Base-by-base conservation (phyloP, 345 rosid species). In the Salix exigua region DNA sequence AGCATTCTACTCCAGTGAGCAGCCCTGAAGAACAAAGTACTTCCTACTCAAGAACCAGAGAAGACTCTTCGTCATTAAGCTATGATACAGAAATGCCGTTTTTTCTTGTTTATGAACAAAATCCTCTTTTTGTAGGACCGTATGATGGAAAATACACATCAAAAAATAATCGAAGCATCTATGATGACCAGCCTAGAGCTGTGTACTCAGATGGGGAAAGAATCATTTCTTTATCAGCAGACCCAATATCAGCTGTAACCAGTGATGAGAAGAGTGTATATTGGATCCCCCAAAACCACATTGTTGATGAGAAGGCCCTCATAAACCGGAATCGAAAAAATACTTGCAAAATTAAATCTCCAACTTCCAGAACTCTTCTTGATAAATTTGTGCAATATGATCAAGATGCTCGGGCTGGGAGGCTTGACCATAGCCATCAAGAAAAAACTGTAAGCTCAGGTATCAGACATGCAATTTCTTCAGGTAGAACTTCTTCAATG, bases 1-100 rank as follows among this genome's bases (percentile, higher is more conserved):
- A 86, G 80, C 88, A 91, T 76, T 87, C 87, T 77, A 91, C 96
- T 71, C 96, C 96, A 10, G 83, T 84, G 30, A 88, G 86, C 79
- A 91, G 96, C 74, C 93, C 96, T 33, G 96, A 89, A 70, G 84
- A 86, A 67, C 73, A 87, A 42, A 78, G 83, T 62, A 80, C 79
- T 77, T 86, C 87, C 13, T 55, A 53, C 66, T 81, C 89, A 44
- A 86, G 82, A 85, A 82, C 60, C 68, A 63, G 66, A 74, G 86
- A 78, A 79, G 74, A 81, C 30, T 81, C 83, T 6, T 60, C 77
- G 19, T 51, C 77, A 18, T 78, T 87, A 16, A 85, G 83, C 76
- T 86, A 73, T 48, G 85, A 80, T 73, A 71, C 83, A 31, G 68
- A 73, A 16, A 61, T 70, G 44, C 83, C 89, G 35, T 78, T 80